Conservation (phyloP, 2,329 filamentous ascomycete genomes). For the Diaporthe ampelina region DNA sequence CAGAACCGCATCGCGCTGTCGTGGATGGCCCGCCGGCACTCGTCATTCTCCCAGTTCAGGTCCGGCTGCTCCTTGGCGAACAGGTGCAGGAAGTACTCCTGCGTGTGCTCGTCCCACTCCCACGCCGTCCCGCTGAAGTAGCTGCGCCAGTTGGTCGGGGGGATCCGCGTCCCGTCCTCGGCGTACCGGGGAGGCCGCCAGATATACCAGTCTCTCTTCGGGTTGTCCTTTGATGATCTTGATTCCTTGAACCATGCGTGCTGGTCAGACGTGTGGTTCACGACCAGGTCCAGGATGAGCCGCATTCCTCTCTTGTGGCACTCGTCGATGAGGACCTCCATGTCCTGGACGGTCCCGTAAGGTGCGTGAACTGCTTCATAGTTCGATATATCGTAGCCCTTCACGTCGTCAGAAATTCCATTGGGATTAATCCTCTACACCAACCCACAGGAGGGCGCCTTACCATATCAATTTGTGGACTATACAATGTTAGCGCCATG, state of each 20-base stretch:
- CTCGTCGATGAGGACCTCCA: constrained; percentile 71
- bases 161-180: constrained; percentile 71
- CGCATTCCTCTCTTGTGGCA: constrained; percentile 76
- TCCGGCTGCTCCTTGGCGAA: constrained; percentile 85
- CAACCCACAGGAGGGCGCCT: constrained; percentile 46
- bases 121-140: constrained; percentile 74
- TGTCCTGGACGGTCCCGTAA: constrained; percentile 77
- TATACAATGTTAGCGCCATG: constrained; percentile 45
- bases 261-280: constrained; percentile 82
- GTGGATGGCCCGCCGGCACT: constrained; percentile 78
- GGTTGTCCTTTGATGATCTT: constrained; percentile 69
- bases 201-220: constrained; percentile 80
- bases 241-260: constrained; percentile 81
- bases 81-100: constrained; percentile 83
- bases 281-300: constrained; percentile 80
- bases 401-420: constrained; percentile 47
- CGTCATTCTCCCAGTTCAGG: constrained; percentile 85
- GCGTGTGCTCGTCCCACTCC: constrained; percentile 79
- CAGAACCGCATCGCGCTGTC: constrained; percentile 82
- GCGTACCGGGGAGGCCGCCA: constrained; percentile 59
- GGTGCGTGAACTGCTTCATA: constrained; percentile 72
- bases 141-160: constrained; percentile 82
- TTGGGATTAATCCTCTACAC: not conserved
- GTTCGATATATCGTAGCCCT: constrained; percentile 78
- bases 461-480: constrained; percentile 58